phyloP scores from a whole-genome alignment of 768 basidiomycete genomes.

The Phlebiopsis gigantea region DNA sequence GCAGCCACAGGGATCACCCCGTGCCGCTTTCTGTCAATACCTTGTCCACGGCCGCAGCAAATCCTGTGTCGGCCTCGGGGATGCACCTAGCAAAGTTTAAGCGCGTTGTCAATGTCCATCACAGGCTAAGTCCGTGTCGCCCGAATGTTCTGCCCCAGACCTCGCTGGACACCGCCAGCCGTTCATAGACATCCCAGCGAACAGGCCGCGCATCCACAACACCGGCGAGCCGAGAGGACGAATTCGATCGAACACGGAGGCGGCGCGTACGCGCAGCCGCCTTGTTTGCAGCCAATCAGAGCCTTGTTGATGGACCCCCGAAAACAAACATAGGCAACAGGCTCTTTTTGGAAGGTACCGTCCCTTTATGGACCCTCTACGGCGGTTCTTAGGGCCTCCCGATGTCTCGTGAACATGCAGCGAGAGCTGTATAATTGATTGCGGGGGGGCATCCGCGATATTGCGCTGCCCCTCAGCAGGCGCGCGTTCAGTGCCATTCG shows the following conservation, averaged over 20 bases:
- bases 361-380: too few relatives aligned
- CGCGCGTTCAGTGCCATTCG: too few relatives aligned
- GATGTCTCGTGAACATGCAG: too few relatives aligned
- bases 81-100: neutral
- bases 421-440: too few relatives aligned
- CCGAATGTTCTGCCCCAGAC: neutral
- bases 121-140: neutral
- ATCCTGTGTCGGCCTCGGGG: neutral
- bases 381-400: too few relatives aligned
- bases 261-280: neutral
- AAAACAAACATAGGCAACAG: slow-evolving; percentile 8
- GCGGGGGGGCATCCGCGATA: too few relatives aligned
- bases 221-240: too few relatives aligned
- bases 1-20: neutral
- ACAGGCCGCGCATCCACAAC: neutral
- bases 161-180: neutral
- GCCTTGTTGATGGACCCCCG: neutral
- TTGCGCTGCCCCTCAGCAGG: too few relatives aligned
- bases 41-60: neutral
- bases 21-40: neutral
- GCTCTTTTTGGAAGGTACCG: neutral
- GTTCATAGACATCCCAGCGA: neutral
- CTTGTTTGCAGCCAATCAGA: slow-evolving; percentile 1
- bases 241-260: neutral
- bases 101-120: neutral